Conservation (phyloP, 2,329 filamentous ascomycete genomes). For the Xylariomycetidae sp. region DNA sequence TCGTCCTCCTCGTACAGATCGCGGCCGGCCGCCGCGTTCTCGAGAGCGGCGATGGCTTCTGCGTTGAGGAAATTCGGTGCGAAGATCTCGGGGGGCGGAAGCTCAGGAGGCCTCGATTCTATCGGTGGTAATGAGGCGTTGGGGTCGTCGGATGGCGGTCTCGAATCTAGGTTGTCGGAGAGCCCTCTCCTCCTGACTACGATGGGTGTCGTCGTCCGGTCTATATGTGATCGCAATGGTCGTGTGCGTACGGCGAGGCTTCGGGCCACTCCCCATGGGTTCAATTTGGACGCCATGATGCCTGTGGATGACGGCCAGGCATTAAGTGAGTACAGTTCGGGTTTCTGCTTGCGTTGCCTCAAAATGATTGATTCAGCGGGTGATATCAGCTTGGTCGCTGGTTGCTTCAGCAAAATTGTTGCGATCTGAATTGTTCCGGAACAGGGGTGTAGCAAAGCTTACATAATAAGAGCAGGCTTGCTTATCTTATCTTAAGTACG, state of each 20-base stretch:
- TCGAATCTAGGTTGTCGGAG: constrained; percentile 13
- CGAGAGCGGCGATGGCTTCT: constrained; percentile 21
- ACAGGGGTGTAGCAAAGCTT: too few relatives aligned
- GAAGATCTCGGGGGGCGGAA: constrained; percentile 16
- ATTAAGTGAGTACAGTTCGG: too few relatives aligned
- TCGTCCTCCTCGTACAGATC: constrained; percentile 25
- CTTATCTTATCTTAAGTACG: too few relatives aligned
- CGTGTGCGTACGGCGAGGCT: constrained; percentile 25
- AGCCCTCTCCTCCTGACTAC: constrained; percentile 21
- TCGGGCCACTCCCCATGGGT: constrained; percentile 23
- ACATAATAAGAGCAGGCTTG: too few relatives aligned
- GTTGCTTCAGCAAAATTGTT: constrained; percentile 4
- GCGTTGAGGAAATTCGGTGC: constrained; percentile 25
- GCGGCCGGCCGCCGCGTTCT: constrained; percentile 23
- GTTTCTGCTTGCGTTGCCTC: too few relatives aligned
- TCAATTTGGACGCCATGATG: constrained; percentile 27
- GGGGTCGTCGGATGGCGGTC: constrained; percentile 8
- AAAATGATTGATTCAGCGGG: too few relatives aligned
- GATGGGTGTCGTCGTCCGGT: too few relatives aligned
- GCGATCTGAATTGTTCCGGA: constrained; percentile 7
- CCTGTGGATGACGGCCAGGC: too few relatives aligned
- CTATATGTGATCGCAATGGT: constrained; percentile 9
- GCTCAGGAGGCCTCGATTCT: too few relatives aligned
- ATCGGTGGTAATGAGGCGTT: constrained; percentile 7
- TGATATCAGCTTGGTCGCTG: constrained; percentile 3